Percentiles rank a stretch among this genome's conserved stretches.
Conservation (phyloP, 2,329 filamentous ascomycete species). For the Xylaria sp. region DNA sequence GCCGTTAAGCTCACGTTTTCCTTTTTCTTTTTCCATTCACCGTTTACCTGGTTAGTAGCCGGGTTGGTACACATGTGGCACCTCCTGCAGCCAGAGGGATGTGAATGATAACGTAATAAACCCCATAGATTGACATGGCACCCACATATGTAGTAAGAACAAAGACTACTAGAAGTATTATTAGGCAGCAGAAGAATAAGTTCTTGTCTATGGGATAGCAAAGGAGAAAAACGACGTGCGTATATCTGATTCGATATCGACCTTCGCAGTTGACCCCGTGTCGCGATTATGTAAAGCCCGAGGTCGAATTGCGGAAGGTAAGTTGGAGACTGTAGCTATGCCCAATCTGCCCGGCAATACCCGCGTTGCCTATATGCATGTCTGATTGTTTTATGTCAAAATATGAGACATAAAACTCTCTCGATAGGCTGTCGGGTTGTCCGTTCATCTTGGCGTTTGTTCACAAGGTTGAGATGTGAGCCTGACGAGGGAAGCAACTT, state of each 20-base stretch:
- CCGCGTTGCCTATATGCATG: conserved; percentile 7
- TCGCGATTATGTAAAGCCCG: conserved; percentile 20
- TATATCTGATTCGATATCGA: conserved; percentile 11
- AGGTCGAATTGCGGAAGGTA: conserved; percentile 19
- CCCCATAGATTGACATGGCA: conserved; percentile 8
- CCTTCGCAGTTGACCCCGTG: conserved; percentile 11
- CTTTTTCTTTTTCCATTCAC: conserved; percentile 22
- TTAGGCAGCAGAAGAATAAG: not conserved
- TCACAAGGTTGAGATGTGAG: conserved; percentile 19
- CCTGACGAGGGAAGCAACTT: conserved; percentile 12
- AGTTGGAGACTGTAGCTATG: conserved; percentile 26
- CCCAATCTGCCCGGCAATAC: conserved; percentile 29
- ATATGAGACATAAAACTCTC: conserved; percentile 6
- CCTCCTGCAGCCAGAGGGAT: conserved; percentile 18
- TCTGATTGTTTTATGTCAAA: conserved; percentile 13
- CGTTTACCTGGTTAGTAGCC: conserved; percentile 19
- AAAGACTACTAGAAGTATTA: not conserved
- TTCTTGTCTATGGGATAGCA: not conserved
- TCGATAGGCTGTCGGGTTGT: conserved; percentile 12
- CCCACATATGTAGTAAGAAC: not conserved
- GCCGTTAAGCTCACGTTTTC: conserved; percentile 18
- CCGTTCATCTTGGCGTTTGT: conserved; percentile 14
- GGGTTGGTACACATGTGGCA: not conserved
- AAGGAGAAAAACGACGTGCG: not conserved
- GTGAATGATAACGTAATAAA: conserved; percentile 1